Evolutionary conservation across 2,329 filamentous ascomycete genomes (phyloP), one percentile per base, ranked within the genome.

Genomic region (Ophiostoma perfectum): DNA sequence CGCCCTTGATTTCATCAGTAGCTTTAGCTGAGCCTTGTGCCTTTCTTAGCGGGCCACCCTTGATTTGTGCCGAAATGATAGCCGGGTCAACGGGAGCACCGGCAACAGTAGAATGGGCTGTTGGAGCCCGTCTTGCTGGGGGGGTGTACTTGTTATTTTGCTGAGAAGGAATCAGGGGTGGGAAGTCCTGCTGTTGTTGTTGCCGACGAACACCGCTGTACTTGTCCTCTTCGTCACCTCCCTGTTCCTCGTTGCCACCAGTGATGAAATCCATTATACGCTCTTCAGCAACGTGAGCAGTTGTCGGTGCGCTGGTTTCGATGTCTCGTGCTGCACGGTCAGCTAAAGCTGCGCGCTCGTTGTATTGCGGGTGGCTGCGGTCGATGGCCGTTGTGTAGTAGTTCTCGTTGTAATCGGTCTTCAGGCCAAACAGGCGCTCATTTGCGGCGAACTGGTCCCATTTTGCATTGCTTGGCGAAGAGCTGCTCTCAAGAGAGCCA

Each of bases 361-460:
- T 88, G 78, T 96, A 97, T 67, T 90, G 83, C 0, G 95, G 93
- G 74, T 96, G 88, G 71, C 79, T 90, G 75, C 88, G 92, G 78
- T 99, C 88, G 75, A 99, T 96, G 55, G 86, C 81, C 9, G 95
- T 99, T 1, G 95, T 99, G 80, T 99, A 99, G 60, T 95, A 87
- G 73, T 91, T 93, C 79, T 98, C 95, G 75, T 98, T 88, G 76
- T 98, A 99, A 74, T 93, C 92, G 66, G 90, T 95, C 78, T 88
- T 92, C 52, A 96, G 80, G 47, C 95, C 95, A 75, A 97, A 98
- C 42, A 92, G 86, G 68, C 88, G 85, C 78, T 96, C 91, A 75
- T 98, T 98, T 71, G 86, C 89, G 69, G 91, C 90, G 75, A 99
- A 99, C 77, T 99, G 95, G 77, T 99, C 94, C 95, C 95, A 99